Percentiles rank a stretch among this genome's conserved stretches.
phyloP scores from a whole-genome alignment of 306 rosid species.

The Sesbania bispinosa region DNA sequence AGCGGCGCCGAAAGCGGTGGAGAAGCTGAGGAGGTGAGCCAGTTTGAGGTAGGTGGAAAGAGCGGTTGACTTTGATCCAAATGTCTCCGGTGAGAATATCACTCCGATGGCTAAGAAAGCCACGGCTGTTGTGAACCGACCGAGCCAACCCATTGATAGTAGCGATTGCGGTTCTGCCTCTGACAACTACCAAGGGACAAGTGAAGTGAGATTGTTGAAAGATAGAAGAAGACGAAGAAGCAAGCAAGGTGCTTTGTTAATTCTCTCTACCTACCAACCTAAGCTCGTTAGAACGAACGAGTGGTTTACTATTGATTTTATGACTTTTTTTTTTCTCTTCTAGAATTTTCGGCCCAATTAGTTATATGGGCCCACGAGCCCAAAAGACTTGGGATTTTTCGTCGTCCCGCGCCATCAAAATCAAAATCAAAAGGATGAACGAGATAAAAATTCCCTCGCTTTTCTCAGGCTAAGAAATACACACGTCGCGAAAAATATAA shows the following conservation, averaged over 20 bases:
- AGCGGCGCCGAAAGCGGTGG: conserved; percentile 88
- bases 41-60: conserved; percentile 70
- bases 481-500: background rate
- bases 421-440: conserved; percentile 10
- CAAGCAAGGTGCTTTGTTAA: background rate
- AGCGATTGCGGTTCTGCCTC: background rate
- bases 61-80: conserved; percentile 61
- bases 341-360: background rate
- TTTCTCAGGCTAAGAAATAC: background rate
- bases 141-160: conserved; percentile 68
- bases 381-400: background rate
- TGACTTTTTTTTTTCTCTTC: background rate
- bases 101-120: conserved; percentile 86
- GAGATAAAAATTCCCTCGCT: conserved; percentile 24
- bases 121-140: conserved; percentile 70
- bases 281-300: background rate
- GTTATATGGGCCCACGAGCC: background rate
- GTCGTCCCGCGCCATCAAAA: conserved; percentile 33
- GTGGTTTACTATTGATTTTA: background rate
- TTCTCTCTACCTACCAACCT: background rate
- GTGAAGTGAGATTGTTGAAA: background rate
- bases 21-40: conserved; percentile 85
- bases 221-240: conserved; percentile 3
- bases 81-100: conserved; percentile 81
- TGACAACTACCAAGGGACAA: background rate